Base-by-base conservation (phyloP, 345 rosid species). In the Moricandia moricandioides region DNA sequence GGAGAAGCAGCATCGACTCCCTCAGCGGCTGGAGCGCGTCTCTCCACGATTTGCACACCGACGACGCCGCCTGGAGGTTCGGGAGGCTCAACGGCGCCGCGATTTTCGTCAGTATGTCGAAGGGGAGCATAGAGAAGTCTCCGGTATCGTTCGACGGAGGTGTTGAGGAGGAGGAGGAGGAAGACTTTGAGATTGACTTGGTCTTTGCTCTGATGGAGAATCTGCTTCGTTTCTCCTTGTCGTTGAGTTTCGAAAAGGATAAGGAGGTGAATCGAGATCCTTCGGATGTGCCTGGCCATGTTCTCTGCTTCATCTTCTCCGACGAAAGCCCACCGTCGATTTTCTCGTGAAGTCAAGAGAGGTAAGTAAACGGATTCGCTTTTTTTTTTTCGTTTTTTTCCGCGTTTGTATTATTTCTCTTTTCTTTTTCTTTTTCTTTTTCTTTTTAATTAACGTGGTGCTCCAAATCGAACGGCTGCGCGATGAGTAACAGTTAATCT, bases 31-130 rank as follows among this genome's bases (percentile, higher is more conserved):
- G 83, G 9, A 95, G 87, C 55, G 87, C 96, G 13, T 92, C 94
- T 26, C 87, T 85, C 98, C 98, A 95, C 29, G 98, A 70, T 49
- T 75, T 84, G 83, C 98, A 94, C 29, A 84, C 98, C 81, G 82
- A 72, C 3, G 98, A 91, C 70, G 88, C 92, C 39, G 88, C 82
- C 47, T 78, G 86, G 13, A 94, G 91, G 71, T 86, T 74, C 31
- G 88, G 89, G 5, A 75, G 87, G 58, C 89, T 82, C 74, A 90
- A 88, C 31, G 98, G 80, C 0, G 91, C 87, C 0, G 92, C 88
- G 64, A 91, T 86, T 73, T 77, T 87, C 10, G 73, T 63, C 72
- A 94, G 79, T 5, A 94, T 72, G 56, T 94, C 95, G 80, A 66
- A 82, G 7, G 98, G 98, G 33, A 94, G 90, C 58, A 68, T 72